Conservation (phyloP, 371 early-diverging fungal genomes). For the Mycotypha africana region DNA sequence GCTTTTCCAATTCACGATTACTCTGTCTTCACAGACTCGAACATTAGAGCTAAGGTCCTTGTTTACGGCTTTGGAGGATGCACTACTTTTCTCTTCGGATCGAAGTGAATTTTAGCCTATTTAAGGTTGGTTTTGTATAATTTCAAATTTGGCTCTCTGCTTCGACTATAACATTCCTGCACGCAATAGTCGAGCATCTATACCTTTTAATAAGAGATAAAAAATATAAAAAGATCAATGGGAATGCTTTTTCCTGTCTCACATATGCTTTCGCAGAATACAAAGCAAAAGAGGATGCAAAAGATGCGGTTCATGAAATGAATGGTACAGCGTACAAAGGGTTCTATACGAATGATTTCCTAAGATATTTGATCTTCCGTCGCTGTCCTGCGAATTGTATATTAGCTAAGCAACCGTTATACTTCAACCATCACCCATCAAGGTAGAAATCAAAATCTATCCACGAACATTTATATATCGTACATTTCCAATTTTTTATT, state of each 20-base stretch:
- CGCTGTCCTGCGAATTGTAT: too few relatives aligned
- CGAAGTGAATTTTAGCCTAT: neutral
- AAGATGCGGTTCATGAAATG: conserved; percentile 87
- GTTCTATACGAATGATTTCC: too few relatives aligned
- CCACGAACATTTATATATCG: too few relatives aligned
- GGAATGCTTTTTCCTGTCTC: neutral
- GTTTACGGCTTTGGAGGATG: conserved; percentile 86
- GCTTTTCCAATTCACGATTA: too few relatives aligned
- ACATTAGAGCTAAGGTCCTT: conserved; percentile 71
- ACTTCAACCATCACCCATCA: too few relatives aligned
- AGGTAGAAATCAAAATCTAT: too few relatives aligned
- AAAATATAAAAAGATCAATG: neutral
- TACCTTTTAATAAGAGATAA: too few relatives aligned
- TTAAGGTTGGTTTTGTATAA: conserved; percentile 14
- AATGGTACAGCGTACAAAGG: too few relatives aligned
- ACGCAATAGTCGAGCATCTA: conserved; percentile 53
- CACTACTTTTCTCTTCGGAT: neutral
- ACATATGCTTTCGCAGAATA: conserved; percentile 84
- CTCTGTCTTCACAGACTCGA: too few relatives aligned
- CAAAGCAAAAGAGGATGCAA: conserved; percentile 83
- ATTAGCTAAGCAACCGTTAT: too few relatives aligned
- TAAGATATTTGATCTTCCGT: too few relatives aligned
- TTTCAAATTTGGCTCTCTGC: conserved; percentile 77
- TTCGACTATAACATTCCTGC: conserved; percentile 87
- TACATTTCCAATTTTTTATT: too few relatives aligned